Conservation (phyloP, 805 yeast species). For the Saturnispora galanensis region DNA sequence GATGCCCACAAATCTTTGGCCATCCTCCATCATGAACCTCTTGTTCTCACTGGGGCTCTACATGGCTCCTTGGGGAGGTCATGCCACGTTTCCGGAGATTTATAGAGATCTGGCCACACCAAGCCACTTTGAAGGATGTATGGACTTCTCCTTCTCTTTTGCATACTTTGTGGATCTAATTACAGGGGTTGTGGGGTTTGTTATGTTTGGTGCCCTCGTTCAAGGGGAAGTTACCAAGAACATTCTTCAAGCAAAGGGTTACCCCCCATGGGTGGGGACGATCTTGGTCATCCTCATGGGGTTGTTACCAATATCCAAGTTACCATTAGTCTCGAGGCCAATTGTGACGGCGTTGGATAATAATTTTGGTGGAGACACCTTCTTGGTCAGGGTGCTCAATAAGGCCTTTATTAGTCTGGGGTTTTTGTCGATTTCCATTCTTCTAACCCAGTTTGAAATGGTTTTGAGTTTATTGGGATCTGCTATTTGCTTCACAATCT, state of each 20-base stretch:
- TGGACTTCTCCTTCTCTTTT: conserved; percentile 48
- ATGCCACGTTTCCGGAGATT: conserved; percentile 68
- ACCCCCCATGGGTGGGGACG: conserved; percentile 38
- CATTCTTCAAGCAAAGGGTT: conserved; percentile 34
- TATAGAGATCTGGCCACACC: conserved; percentile 67
- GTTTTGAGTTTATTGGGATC: conserved; percentile 77
- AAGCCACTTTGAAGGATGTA: conserved; percentile 40
- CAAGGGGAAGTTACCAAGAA: conserved; percentile 45
- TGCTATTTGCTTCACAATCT: conserved; percentile 67
- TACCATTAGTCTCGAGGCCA: conserved; percentile 78
- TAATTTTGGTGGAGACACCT: not conserved
- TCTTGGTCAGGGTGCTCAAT: conserved; percentile 14
- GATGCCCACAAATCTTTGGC: conserved; percentile 61
- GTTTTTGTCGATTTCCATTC: conserved; percentile 49
- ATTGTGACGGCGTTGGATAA: conserved; percentile 59
- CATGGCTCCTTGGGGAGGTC: conserved; percentile 82
- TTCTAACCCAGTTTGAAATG: conserved; percentile 72
- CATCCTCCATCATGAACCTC: conserved; percentile 39
- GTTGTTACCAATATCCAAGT: conserved; percentile 73
- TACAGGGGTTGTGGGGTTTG: conserved; percentile 57
- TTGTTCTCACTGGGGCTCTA: conserved; percentile 56
- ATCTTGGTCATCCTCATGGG: conserved; percentile 61
- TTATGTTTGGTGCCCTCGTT: conserved; percentile 44
- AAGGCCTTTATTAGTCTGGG: conserved; percentile 42
- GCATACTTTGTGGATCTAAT: conserved; percentile 51